A percentile compares a stretch with the other conserved stretches of the same genome.
phyloP scores from a whole-genome alignment of 1,139 yeast species.

The Lodderomyces margitis region DNA sequence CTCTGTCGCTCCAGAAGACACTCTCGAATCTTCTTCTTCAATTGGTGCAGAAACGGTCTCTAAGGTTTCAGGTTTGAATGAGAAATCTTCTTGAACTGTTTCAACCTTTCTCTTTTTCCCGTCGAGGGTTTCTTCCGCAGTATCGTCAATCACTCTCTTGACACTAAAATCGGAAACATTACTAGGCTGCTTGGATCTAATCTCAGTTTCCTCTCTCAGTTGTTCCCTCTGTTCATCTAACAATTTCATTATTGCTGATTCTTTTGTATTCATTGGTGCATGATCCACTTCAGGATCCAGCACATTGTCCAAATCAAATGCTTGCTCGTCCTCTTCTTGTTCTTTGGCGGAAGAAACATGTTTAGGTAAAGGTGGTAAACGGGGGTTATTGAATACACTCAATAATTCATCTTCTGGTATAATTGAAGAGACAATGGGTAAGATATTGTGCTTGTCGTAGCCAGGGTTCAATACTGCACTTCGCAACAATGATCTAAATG shows the following conservation, averaged over 20 bases:
- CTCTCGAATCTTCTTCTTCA: neutral
- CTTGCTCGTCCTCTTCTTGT: constrained; percentile 10
- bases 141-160: neutral
- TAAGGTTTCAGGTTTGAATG: neutral
- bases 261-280: constrained; percentile 5
- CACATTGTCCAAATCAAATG: constrained; percentile 11
- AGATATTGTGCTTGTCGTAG: constrained; percentile 55
- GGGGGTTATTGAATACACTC: constrained; percentile 68
- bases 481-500: constrained; percentile 43
- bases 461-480: constrained; percentile 65
- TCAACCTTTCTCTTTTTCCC: constrained; percentile 1
- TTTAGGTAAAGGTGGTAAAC: constrained; percentile 65
- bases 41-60: neutral
- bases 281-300: constrained; percentile 17
- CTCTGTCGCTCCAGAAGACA: constrained; percentile 5
- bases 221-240: constrained; percentile 1
- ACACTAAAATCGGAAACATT: neutral
- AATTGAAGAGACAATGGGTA: constrained; percentile 66
- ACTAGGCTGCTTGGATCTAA: constrained; percentile 3
- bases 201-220: constrained; percentile 13
- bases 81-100: neutral
- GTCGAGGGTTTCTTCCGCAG: neutral
- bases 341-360: constrained; percentile 25
- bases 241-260: constrained; percentile 11
- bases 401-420: constrained; percentile 42